Conservation (phyloP, 306 rosid genomes). For the cucumber (Cucumis sativus) region Cucumber_9930_V3 NC_026655.2:4190501-4191000, state of each 20-base stretch:
- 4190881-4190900: conserved; percentile 5
- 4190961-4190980: background rate
- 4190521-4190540: background rate
- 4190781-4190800: conserved; percentile 14
- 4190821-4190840: conserved; percentile 85
- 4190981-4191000: background rate
- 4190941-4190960: background rate
- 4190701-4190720: background rate
- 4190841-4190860: conserved; percentile 82
- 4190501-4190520: background rate
- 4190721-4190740: background rate
- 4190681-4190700: background rate
- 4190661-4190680: background rate
- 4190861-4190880: conserved; percentile 78
- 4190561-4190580: background rate
- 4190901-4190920: background rate
- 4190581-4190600: background rate
- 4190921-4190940: background rate
- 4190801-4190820: conserved; percentile 99
- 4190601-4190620: background rate
- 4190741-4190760: background rate
- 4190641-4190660: background rate
- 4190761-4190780: background rate
- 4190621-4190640: background rate
- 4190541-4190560: background rate